Conservation (phyloP, 2,329 filamentous ascomycete species). For the Emmonsia crescens region DNA sequence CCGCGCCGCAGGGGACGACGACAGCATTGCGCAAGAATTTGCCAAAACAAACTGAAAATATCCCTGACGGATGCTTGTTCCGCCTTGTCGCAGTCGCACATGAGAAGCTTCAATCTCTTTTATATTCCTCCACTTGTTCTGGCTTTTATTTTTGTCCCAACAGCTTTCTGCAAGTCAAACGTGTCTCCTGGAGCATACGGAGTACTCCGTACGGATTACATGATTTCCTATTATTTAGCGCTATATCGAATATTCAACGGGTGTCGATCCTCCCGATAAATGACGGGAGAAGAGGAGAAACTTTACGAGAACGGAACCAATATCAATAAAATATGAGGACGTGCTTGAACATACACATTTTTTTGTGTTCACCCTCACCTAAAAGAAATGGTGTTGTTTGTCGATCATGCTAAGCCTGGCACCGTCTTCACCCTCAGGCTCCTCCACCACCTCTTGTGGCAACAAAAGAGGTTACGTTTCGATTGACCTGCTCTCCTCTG, state of each 20-base stretch:
- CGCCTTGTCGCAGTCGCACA: not conserved
- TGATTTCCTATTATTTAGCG: not conserved
- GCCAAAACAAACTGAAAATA: not conserved
- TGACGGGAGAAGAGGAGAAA: not conserved
- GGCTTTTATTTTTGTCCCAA: not conserved
- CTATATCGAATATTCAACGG: not conserved
- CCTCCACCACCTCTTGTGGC: constrained; percentile 24
- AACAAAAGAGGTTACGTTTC: constrained; percentile 29
- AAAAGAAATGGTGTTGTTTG: constrained; percentile 9
- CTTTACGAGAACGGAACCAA: not conserved
- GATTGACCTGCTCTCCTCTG: constrained; percentile 17
- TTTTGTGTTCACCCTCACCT: not conserved
- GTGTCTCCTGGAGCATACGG: not conserved
- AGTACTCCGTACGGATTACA: not conserved
- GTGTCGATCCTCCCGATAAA: not conserved
- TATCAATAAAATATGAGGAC: not conserved
- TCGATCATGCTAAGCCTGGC: constrained; percentile 24
- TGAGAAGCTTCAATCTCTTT: not conserved
- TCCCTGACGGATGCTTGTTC: not conserved
- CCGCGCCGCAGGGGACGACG: not conserved
- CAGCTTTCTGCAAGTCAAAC: not conserved
- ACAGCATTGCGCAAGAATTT: not conserved
- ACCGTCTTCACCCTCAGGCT: constrained; percentile 17
- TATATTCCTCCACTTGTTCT: not conserved
- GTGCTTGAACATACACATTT: not conserved